Percentiles rank a stretch among this genome's conserved stretches.
Conservation (phyloP, 2,329 filamentous ascomycete species). For the Pseudogymnoascus sp. region DNA sequence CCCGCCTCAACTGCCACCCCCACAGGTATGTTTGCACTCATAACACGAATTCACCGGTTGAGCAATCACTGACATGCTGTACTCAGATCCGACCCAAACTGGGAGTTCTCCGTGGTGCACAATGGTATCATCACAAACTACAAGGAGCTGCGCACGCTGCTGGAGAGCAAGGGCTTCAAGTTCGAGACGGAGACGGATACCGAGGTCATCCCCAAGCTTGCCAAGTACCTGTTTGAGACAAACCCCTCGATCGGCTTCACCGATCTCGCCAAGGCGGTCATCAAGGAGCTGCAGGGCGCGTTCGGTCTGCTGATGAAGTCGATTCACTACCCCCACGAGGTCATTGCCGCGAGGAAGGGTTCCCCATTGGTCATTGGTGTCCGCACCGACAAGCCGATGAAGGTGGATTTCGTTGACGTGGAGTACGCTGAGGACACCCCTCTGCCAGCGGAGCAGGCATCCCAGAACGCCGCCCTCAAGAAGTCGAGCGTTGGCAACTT, state of each 20-base stretch:
- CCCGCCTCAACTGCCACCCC: conserved; percentile 93
- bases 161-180: conserved; percentile 89
- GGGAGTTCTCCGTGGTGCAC: conserved; percentile 97
- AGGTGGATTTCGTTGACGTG: conserved; percentile 99
- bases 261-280: conserved; percentile 91
- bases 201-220: conserved; percentile 97
- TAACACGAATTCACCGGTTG: not conserved
- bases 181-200: conserved; percentile 99
- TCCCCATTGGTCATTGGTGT: conserved; percentile 96
- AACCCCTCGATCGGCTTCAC: conserved; percentile 94
- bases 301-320: conserved; percentile 98
- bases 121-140: conserved; percentile 99
- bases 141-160: conserved; percentile 94
- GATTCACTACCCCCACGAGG: conserved; percentile 95
- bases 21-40: conserved; percentile 61
- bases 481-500: conserved; percentile 64
- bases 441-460: conserved; percentile 85
- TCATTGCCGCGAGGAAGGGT: conserved; percentile 96
- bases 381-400: conserved; percentile 97
- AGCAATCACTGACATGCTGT: not conserved
- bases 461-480: conserved; percentile 94
- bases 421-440: conserved; percentile 76
- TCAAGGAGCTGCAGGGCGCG: conserved; percentile 95
- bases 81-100: conserved; percentile 81
- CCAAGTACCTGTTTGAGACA: conserved; percentile 95